Evolutionary conservation across 2,329 filamentous ascomycete genomes (phyloP).

Genomic region (Stachybotrys echinatus): DNA sequence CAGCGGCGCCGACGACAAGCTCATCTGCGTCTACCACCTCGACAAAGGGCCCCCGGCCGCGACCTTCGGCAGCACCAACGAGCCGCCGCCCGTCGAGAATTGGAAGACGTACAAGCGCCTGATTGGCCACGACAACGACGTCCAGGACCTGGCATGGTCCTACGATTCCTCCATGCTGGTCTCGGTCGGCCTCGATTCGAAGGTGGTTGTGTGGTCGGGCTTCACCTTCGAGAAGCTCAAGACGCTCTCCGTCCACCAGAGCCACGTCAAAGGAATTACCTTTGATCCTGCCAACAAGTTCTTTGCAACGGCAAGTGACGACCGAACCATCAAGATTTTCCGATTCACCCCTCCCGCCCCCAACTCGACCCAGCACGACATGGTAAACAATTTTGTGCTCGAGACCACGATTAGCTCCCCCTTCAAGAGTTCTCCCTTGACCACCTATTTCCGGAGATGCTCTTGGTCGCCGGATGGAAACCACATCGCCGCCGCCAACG

Average conservation of each 20-base stretch:
- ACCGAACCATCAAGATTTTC: conserved; percentile 94
- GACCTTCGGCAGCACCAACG: conserved; percentile 84
- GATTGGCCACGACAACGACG: conserved; percentile 96
- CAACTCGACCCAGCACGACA: conserved; percentile 90
- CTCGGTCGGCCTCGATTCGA: conserved; percentile 93
- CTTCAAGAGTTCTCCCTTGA: conserved; percentile 87
- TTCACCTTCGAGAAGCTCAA: conserved; percentile 98
- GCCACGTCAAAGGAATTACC: conserved; percentile 97
- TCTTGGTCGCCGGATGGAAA: conserved; percentile 98
- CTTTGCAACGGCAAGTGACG: conserved; percentile 96
- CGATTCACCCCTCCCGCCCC: conserved; percentile 86
- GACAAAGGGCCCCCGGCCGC: conserved; percentile 76
- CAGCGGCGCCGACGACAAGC: conserved; percentile 96
- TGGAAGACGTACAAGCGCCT: conserved; percentile 94
- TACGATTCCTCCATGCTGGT: conserved; percentile 92
- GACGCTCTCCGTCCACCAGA: conserved; percentile 86
- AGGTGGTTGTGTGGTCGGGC: conserved; percentile 97
- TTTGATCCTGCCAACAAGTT: conserved; percentile 99
- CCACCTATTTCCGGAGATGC: conserved; percentile 92
- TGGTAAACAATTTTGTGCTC: conserved; percentile 92
- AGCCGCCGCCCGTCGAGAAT: conserved; percentile 89
- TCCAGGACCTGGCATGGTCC: conserved; percentile 97
- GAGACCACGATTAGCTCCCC: conserved; percentile 87
- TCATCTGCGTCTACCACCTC: conserved; percentile 93
- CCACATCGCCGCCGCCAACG: conserved; percentile 94